Evolutionary conservation across 306 rosid species (phyloP).

Genomic region (Acmispon strigosus): DNA sequence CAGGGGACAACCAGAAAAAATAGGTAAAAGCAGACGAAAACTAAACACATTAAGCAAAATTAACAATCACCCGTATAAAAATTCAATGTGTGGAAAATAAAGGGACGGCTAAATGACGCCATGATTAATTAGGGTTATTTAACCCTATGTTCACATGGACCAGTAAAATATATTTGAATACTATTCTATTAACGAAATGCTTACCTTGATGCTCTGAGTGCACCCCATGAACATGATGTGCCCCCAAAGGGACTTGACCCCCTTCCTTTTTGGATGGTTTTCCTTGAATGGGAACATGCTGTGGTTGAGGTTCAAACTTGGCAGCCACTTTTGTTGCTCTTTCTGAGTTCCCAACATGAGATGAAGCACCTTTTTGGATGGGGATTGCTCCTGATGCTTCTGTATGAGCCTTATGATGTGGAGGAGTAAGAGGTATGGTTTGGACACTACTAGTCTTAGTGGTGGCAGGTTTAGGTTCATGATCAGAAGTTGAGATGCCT

Average conservation of each 20-base stretch:
- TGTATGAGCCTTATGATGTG: constrained; percentile 7
- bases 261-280: neutral
- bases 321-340: neutral
- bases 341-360: constrained; percentile 7
- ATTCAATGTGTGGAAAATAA: no score
- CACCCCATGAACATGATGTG: neutral
- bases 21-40: no score
- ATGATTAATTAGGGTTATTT: no score
- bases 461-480: constrained; percentile 24
- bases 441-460: neutral
- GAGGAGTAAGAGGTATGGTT: neutral
- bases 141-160: no score
- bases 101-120: no score
- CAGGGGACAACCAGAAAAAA: no score
- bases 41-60: no score
- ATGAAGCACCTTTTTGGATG: constrained; percentile 7
- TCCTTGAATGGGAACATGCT: neutral
- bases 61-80: no score
- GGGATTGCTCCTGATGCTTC: constrained; percentile 19
- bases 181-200: no score
- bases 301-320: constrained; percentile 5
- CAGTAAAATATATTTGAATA: no score
- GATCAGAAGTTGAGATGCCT: constrained; percentile 20
- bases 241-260: neutral
- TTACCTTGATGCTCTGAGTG: neutral